These are phyloP conservation scores for Didymella glomerata DNA, from an alignment of 2,329 filamentous ascomycete species.

Conservation along the genomic window DNA sequence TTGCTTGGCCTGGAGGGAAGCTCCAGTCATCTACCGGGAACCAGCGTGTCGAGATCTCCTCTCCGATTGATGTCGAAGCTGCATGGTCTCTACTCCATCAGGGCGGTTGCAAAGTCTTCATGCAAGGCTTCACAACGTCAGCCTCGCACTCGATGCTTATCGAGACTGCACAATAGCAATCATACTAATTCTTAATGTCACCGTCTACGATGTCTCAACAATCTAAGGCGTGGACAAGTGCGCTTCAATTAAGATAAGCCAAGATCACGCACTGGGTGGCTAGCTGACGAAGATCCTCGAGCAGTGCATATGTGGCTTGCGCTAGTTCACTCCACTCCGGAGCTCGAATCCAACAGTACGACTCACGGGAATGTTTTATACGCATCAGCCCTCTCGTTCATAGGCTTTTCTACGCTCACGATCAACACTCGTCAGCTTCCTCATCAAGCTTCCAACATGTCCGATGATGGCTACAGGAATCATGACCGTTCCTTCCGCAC, in stretches of 20 bases:
- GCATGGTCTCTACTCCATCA: not conserved
- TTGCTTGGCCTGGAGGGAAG: not conserved
- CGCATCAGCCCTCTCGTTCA: not conserved
- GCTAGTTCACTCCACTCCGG: slow-evolving; percentile 9
- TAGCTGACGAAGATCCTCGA: not conserved
- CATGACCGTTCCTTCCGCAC: not conserved
- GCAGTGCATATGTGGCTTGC: slow-evolving; percentile 1
- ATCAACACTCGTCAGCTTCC: not conserved
- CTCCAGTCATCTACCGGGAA: not conserved
- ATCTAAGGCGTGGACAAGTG: not conserved
- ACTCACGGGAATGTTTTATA: no score
- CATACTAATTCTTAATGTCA: not conserved
- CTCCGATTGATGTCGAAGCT: not conserved
- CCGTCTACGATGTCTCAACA: not conserved
- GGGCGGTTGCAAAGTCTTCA: slow-evolving; percentile 8
- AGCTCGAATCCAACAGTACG: not conserved
- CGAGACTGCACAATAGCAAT: slow-evolving; percentile 1
- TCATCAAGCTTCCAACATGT: not conserved
- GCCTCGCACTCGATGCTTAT: slow-evolving; percentile 8
- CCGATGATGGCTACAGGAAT: not conserved
- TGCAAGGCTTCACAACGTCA: slow-evolving; percentile 7
- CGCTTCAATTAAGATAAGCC: not conserved
- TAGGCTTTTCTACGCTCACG: not conserved
- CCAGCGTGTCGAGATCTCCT: not conserved
- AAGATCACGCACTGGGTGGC: not conserved